A percentile compares a stretch with the other conserved stretches of the same genome.
Evolutionary conservation across 73 alveolate species (phyloP).

Genomic region (Symbiodinium natans): DNA sequence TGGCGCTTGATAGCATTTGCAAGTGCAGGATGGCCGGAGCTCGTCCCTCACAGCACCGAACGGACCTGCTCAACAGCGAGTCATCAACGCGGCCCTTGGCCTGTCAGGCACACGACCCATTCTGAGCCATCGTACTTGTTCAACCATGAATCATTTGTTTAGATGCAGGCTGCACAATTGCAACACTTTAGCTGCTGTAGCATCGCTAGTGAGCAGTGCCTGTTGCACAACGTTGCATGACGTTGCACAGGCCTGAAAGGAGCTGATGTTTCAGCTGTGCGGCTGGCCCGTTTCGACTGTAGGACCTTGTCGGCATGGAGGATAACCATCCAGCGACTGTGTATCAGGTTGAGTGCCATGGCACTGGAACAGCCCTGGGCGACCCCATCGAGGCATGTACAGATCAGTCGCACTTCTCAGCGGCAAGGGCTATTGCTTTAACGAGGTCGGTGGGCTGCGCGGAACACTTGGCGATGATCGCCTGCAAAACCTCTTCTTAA

Average conservation of each 20-base stretch:
- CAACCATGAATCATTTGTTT: background rate
- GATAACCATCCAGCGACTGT: too few species aligned
- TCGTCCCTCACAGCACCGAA: constrained; percentile 72
- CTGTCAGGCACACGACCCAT: background rate
- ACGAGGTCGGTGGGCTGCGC: constrained; percentile 55
- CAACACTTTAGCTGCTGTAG: too few species aligned
- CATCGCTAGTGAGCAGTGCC: too few species aligned
- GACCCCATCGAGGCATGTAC: constrained; percentile 65
- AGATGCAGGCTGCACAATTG: too few species aligned
- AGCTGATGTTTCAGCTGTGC: constrained; percentile 42
- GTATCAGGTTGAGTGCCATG: constrained; percentile 80
- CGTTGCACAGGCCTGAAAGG: constrained; percentile 2
- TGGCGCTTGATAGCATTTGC: too few species aligned
- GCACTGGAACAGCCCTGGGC: constrained; percentile 84
- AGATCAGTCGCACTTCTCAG: background rate
- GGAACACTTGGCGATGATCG: constrained; percentile 7
- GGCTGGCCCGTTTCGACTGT: background rate
- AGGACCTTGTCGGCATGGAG: too few species aligned
- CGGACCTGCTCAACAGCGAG: constrained; percentile 83
- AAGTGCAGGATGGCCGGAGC: constrained; percentile 80
- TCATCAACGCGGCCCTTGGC: constrained; percentile 31
- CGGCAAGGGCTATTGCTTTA: background rate
- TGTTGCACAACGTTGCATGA: too few species aligned
- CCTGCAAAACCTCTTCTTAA: background rate
- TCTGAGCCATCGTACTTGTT: background rate